Percentiles rank a stretch among this genome's conserved stretches.
These are phyloP conservation scores for Mycena sp. DNA, from an alignment of 1,284 basidiomycete species.

Conservation along the genomic window DNA sequence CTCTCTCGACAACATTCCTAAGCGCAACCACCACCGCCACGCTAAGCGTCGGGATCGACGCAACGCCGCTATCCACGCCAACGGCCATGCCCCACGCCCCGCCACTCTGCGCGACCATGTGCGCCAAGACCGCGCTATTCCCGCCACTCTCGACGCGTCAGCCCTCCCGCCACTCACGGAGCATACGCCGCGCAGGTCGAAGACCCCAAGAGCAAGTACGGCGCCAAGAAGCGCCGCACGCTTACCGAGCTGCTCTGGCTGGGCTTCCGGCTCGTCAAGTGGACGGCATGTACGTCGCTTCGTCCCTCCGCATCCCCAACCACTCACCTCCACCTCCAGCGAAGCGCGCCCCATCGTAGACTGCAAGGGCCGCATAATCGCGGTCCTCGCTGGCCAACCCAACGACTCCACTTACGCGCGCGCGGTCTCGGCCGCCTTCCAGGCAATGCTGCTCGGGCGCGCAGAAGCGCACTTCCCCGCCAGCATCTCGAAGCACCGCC, in stretches of 20 bases:
- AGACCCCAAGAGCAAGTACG: neutral
- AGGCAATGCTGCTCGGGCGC: neutral
- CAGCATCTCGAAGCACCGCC: neutral
- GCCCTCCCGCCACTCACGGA: slow-evolving; percentile 3
- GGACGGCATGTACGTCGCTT: slow-evolving; percentile 4
- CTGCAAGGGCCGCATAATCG: neutral
- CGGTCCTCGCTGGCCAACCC: slow-evolving; percentile 12
- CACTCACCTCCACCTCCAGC: neutral
- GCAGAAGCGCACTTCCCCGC: neutral
- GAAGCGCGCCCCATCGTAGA: slow-evolving; percentile 6
- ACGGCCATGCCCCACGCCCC: neutral
- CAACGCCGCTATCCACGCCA: neutral
- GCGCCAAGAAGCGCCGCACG: slow-evolving; percentile 5
- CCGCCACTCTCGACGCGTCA: neutral
- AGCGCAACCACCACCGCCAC: neutral
- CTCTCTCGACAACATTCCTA: neutral
- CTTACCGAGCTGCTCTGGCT: neutral
- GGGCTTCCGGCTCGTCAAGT: slow-evolving; percentile 3
- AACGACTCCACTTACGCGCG: neutral
- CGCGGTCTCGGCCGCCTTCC: neutral
- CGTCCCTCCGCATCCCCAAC: neutral
- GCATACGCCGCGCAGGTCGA: slow-evolving; percentile 1
- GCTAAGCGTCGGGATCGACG: neutral
- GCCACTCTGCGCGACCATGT: neutral
- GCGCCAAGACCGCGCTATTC: neutral